Conservation (phyloP, 768 basidiomycete species). For the Pleurotus platypus region DNA sequence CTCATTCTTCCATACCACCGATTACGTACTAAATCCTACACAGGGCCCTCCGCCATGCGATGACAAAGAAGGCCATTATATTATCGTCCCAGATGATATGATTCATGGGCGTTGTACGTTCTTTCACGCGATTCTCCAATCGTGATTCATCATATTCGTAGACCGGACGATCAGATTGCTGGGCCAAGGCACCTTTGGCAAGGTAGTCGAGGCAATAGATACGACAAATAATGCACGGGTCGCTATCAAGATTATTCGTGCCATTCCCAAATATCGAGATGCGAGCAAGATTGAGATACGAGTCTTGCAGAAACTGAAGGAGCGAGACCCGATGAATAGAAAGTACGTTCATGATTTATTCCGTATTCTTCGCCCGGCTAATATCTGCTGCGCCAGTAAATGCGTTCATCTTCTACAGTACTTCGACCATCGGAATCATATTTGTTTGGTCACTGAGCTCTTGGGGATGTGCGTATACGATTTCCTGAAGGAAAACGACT, state of each 20-base stretch:
- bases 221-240: conserved; percentile 71
- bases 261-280: conserved; percentile 98
- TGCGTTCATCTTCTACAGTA: conserved; percentile 93
- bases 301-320: conserved; percentile 87
- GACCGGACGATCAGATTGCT: conserved; percentile 90
- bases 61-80: conserved; percentile 99
- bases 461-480: conserved; percentile 98
- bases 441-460: conserved; percentile 94
- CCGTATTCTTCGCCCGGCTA: conserved; percentile 12
- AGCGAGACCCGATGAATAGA: conserved; percentile 81
- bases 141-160: conserved; percentile 28
- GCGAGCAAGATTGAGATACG: conserved; percentile 98
- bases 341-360: conserved; percentile 54
- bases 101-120: conserved; percentile 80
- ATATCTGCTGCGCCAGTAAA: conserved; percentile 58
- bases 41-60: conserved; percentile 77
- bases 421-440: conserved; percentile 98
- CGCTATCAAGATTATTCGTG: conserved; percentile 98
- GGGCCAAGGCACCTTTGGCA: conserved; percentile 98
- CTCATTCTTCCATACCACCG: conserved; percentile 14
- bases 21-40: conserved; percentile 44
- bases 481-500: conserved; percentile 97
- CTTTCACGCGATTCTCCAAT: conserved; percentile 8
- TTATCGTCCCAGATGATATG: conserved; percentile 87
- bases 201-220: conserved; percentile 93